These are phyloP conservation scores for Bruguiera hainesii DNA, from an alignment of 441 rosid genomes.

Conservation along the genomic window DNA sequence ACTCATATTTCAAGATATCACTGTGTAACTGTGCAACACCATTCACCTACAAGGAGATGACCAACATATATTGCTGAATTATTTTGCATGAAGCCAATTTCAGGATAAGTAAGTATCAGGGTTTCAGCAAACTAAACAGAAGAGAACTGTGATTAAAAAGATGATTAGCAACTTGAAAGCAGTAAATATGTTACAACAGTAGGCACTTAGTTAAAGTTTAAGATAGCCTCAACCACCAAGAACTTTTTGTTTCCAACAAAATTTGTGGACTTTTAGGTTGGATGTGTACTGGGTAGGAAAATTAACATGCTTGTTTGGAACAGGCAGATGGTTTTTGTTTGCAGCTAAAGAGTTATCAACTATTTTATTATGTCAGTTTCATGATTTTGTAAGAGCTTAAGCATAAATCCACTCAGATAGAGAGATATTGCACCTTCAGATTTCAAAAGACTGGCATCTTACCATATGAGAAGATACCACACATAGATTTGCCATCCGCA, in stretches of 20 bases:
- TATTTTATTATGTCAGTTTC: slow-evolving; percentile 8
- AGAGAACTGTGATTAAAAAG: background rate
- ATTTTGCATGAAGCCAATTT: background rate
- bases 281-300: background rate
- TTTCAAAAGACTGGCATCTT: slow-evolving; percentile 26
- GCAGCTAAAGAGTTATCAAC: slow-evolving; percentile 4
- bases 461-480: slow-evolving; percentile 92
- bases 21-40: slow-evolving; percentile 99
- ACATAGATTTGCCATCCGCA: slow-evolving; percentile 97
- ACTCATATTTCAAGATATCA: slow-evolving; percentile 84
- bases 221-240: background rate
- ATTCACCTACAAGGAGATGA: slow-evolving; percentile 61
- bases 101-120: background rate
- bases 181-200: background rate
- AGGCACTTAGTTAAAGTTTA: background rate
- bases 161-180: background rate
- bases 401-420: background rate
- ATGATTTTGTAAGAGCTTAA: slow-evolving; percentile 1
- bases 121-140: background rate
- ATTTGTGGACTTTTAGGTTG: background rate
- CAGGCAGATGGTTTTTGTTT: background rate
- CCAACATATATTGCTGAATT: slow-evolving; percentile 15
- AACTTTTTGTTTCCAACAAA: slow-evolving; percentile 6
- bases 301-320: background rate
- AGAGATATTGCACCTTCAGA: slow-evolving; percentile 2